Evolutionary conservation across 2,329 filamentous ascomycete genomes (phyloP).

Genomic region (Ramichloridium luteum): DNA sequence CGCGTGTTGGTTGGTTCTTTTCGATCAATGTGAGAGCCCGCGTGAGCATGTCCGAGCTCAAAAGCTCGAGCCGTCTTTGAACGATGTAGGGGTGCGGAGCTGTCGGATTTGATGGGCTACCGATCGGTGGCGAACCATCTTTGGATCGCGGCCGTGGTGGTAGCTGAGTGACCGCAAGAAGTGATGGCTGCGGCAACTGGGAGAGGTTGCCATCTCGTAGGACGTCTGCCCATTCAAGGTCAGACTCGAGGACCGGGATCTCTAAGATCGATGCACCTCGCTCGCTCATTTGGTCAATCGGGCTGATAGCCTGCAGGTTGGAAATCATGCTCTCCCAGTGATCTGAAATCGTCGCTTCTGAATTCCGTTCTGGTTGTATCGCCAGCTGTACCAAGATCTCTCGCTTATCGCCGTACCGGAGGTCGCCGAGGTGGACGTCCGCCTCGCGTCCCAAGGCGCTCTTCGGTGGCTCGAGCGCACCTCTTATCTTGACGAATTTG

Average conservation of each 20-base stretch:
- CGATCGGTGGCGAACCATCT: constrained; percentile 57
- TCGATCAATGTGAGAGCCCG: constrained; percentile 82
- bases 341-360: constrained; percentile 78
- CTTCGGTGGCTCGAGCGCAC: constrained; percentile 90
- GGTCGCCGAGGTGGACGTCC: constrained; percentile 79
- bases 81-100: constrained; percentile 92
- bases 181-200: constrained; percentile 76
- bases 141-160: constrained; percentile 9
- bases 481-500: constrained; percentile 97
- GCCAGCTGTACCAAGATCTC: constrained; percentile 91
- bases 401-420: constrained; percentile 88
- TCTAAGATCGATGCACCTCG: constrained; percentile 81
- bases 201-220: constrained; percentile 75
- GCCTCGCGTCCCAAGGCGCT: constrained; percentile 88
- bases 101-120: not conserved
- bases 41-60: constrained; percentile 96
- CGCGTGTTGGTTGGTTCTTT: constrained; percentile 83
- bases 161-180: constrained; percentile 72
- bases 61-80: constrained; percentile 89
- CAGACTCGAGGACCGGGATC: constrained; percentile 86
- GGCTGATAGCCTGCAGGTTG: constrained; percentile 79
- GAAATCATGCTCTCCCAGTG: constrained; percentile 97
- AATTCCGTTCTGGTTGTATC: constrained; percentile 73
- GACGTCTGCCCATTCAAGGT: constrained; percentile 86
- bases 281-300: constrained; percentile 74